Evolutionary conservation across 768 basidiomycete species (phyloP).

Genomic region (Candolleomyces aberdarensis): DNA sequence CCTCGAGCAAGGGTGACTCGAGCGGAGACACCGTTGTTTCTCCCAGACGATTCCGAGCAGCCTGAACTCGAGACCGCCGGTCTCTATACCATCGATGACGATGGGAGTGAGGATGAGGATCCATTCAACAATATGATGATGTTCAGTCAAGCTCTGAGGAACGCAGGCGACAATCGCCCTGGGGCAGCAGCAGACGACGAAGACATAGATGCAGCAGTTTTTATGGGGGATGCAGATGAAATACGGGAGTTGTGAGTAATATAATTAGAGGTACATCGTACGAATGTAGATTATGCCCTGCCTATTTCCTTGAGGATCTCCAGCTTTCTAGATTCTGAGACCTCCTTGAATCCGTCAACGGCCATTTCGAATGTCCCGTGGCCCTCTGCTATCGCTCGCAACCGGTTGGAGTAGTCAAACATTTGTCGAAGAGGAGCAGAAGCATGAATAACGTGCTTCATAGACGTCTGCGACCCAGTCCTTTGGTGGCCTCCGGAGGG

Average conservation of each 20-base stretch:
- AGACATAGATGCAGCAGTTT: conserved; percentile 67
- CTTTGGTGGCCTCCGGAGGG: conserved; percentile 49
- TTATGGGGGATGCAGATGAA: conserved; percentile 86
- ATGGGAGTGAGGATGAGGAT: conserved; percentile 29
- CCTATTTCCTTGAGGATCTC: conserved; percentile 83
- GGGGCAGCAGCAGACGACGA: conserved; percentile 71
- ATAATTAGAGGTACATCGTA: conserved; percentile 1
- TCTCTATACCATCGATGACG: conserved; percentile 38
- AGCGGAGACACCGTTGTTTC: conserved; percentile 66
- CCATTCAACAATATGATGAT: conserved; percentile 60
- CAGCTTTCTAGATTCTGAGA: conserved; percentile 54
- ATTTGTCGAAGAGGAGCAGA: conserved; percentile 77
- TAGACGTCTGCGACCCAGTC: neutral
- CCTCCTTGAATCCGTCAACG: conserved; percentile 72
- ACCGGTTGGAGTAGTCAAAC: conserved; percentile 74
- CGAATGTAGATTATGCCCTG: conserved; percentile 43
- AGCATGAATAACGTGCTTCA: conserved; percentile 65
- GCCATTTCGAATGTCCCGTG: conserved; percentile 79
- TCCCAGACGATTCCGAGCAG: conserved; percentile 61
- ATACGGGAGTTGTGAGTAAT: conserved; percentile 49
- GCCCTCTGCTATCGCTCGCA: conserved; percentile 80
- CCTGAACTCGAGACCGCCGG: conserved; percentile 28
- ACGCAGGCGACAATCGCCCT: conserved; percentile 52
- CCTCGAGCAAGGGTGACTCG: conserved; percentile 12
- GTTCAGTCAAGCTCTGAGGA: conserved; percentile 71